These are phyloP conservation scores for Thalassiosira mediterranea DNA, from an alignment of 352 stramenopile species.

Conservation along the genomic window DNA sequence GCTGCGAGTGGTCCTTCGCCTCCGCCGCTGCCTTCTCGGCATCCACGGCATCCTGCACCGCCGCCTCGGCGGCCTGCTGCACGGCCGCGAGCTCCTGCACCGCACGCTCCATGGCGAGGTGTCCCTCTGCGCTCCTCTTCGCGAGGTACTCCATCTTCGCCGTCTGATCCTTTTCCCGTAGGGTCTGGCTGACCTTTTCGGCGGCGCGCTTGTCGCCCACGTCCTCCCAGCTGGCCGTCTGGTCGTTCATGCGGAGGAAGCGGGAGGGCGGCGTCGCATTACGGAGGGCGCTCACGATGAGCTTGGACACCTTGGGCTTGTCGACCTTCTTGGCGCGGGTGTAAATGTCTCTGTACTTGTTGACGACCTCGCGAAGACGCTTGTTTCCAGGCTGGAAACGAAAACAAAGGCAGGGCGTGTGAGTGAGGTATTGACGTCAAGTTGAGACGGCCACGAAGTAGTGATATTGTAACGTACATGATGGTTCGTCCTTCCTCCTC, in stretches of 20 bases:
- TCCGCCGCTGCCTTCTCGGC: too few species aligned
- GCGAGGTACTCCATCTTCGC: background rate
- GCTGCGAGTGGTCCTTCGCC: too few species aligned
- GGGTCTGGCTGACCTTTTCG: constrained; percentile 65
- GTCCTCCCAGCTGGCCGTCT: constrained; percentile 49
- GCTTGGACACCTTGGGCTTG: constrained; percentile 45
- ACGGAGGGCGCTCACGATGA: constrained; percentile 44
- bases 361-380: constrained; percentile 35
- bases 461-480: too few species aligned
- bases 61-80: too few species aligned
- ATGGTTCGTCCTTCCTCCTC: constrained; percentile 49
- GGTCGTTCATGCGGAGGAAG: constrained; percentile 43
- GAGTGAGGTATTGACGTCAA: too few species aligned
- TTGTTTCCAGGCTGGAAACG: constrained; percentile 57
- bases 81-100: too few species aligned
- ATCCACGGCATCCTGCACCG: too few species aligned
- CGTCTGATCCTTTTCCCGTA: constrained; percentile 52
- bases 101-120: too few species aligned
- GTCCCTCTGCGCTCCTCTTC: background rate
- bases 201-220: constrained; percentile 65
- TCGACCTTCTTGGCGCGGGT: constrained; percentile 38
- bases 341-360: constrained; percentile 35
- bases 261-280: constrained; percentile 30
- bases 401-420: too few species aligned
- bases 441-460: too few species aligned